These are phyloP conservation scores for Diphasiastrum complanatum DNA, from an alignment of 83 land plant genomes.

Conservation along the genomic window DNA sequence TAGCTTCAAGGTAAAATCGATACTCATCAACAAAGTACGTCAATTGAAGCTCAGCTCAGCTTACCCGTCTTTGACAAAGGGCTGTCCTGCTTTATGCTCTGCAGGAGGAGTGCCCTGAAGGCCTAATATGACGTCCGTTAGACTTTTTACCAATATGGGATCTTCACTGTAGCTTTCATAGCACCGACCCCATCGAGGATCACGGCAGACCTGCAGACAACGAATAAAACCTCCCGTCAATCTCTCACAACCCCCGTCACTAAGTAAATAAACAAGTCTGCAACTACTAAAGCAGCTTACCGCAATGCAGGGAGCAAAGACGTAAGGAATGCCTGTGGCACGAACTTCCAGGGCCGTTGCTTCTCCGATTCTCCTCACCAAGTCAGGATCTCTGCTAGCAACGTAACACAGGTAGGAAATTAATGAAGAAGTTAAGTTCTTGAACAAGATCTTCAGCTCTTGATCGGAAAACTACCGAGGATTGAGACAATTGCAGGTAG, in stretches of 20 bases:
- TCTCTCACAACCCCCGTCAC: background rate
- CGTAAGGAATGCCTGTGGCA: constrained; percentile 21
- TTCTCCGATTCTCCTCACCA: constrained; percentile 11
- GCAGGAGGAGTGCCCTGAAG: constrained; percentile 6
- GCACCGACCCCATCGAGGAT: constrained; percentile 15
- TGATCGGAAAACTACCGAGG: too few species aligned
- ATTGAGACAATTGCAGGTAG: too few species aligned
- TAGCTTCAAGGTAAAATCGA: too few species aligned
- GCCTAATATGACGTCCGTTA: background rate
- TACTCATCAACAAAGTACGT: background rate
- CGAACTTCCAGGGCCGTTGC: constrained; percentile 19
- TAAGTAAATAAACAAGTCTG: too few species aligned
- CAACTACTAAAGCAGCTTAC: constrained; percentile 1
- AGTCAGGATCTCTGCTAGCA: constrained; percentile 18
- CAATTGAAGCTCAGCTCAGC: background rate
- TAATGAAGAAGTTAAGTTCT: background rate
- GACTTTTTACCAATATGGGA: background rate
- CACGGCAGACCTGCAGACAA: constrained; percentile 9
- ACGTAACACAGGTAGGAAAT: background rate
- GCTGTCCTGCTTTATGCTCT: background rate
- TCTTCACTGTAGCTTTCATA: constrained; percentile 16
- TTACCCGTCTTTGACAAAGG: constrained; percentile 8
- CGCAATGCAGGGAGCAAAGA: constrained; percentile 20
- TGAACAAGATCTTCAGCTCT: background rate
- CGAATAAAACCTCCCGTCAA: background rate